phyloP scores from a whole-genome alignment of 768 basidiomycete species.

The Leccinellum rugosiceps region DNA sequence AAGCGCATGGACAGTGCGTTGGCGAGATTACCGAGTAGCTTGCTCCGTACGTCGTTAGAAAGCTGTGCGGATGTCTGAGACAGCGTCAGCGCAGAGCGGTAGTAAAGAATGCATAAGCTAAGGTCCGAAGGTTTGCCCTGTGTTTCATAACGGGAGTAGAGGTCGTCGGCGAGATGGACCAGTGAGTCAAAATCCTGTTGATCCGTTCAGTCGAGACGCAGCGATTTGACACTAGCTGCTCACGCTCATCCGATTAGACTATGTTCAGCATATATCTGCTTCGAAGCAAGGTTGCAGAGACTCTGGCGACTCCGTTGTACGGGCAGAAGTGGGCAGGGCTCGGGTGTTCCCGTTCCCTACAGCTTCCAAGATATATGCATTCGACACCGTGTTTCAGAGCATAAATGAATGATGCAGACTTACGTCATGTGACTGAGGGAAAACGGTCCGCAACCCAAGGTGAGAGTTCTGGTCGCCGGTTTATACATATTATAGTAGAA shows the following conservation, averaged over 20 bases:
- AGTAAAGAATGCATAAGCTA: conserved; percentile 25
- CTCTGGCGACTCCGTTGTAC: not conserved
- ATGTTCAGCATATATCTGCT: not conserved
- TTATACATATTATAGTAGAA: no score
- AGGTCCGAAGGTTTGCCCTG: conserved; percentile 22
- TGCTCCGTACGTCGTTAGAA: conserved; percentile 21
- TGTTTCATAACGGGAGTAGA: conserved; percentile 23
- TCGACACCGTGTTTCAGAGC: conserved; percentile 1
- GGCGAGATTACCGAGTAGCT: conserved; percentile 28
- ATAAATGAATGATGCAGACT: not conserved
- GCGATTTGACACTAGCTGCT: not conserved
- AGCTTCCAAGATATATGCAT: conserved; percentile 13
- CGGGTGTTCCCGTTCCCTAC: conserved; percentile 1
- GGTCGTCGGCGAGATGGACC: conserved; percentile 22
- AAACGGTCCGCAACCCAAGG: not conserved
- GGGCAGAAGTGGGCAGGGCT: not conserved
- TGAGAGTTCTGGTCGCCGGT: no score
- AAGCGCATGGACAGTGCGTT: conserved; percentile 26
- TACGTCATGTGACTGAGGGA: conserved; percentile 13
- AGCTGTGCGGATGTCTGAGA: conserved; percentile 14
- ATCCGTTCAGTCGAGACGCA: not conserved
- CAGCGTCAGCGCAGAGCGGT: conserved; percentile 24
- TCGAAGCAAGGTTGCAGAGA: not conserved
- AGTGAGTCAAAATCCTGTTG: conserved; percentile 22
- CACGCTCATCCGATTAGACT: conserved; percentile 15